Evolutionary conservation across 768 basidiomycete species (phyloP).

Genomic region (Gautieria morchelliformis): DNA sequence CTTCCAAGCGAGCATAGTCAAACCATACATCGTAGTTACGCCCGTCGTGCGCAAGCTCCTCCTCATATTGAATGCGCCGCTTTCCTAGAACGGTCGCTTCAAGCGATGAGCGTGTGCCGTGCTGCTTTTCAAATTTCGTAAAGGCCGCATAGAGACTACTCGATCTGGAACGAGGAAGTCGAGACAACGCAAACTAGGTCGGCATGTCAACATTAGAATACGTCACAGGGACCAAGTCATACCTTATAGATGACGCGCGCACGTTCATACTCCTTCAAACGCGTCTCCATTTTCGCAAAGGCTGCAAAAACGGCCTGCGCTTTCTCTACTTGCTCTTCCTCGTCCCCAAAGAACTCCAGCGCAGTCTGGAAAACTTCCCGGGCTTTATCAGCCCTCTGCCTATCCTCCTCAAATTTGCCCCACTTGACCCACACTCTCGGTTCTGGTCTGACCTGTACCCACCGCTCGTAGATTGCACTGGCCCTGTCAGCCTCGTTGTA

Average conservation of each 20-base stretch:
- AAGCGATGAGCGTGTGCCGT: slow-evolving; percentile 78
- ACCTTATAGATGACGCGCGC: slow-evolving; percentile 97
- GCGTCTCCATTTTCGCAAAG: slow-evolving; percentile 96
- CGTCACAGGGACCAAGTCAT: not conserved
- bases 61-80: slow-evolving; percentile 97
- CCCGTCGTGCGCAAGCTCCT: slow-evolving; percentile 84
- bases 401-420: slow-evolving; percentile 57
- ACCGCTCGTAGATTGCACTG: slow-evolving; percentile 86
- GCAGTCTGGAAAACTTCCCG: slow-evolving; percentile 87
- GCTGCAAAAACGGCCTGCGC: slow-evolving; percentile 87
- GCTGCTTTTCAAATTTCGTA: slow-evolving; percentile 97
- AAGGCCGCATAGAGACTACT: slow-evolving; percentile 81
- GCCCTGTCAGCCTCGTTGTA: slow-evolving; percentile 90
- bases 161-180: slow-evolving; percentile 89
- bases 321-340: slow-evolving; percentile 80
- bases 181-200: slow-evolving; percentile 81
- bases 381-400: slow-evolving; percentile 55
- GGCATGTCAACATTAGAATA: not conserved
- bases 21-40: slow-evolving; percentile 99
- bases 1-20: slow-evolving; percentile 89
- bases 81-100: slow-evolving; percentile 94
- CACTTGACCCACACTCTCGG: slow-evolving; percentile 58
- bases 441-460: slow-evolving; percentile 62
- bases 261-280: slow-evolving; percentile 93
- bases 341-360: slow-evolving; percentile 82